Evolutionary conservation across 1,284 basidiomycete species (phyloP).

Genomic region (Cutaneotrichosporon dermatis): DNA sequence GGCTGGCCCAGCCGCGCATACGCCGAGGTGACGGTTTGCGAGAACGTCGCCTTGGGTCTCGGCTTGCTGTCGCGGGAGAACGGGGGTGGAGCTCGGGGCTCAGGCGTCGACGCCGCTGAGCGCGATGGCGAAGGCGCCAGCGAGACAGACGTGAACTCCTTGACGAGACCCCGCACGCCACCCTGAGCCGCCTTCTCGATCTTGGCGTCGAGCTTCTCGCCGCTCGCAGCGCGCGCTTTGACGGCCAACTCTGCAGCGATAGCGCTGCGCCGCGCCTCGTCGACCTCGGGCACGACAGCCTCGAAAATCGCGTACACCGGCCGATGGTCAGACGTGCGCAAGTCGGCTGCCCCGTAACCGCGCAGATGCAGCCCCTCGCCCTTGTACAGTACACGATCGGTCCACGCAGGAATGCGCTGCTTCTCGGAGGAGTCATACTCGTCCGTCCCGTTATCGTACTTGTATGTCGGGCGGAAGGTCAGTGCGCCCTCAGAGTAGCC

Average conservation of each 20-base stretch:
- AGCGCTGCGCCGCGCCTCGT: slow-evolving; percentile 64
- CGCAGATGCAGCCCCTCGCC: slow-evolving; percentile 52
- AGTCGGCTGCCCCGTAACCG: slow-evolving; percentile 61
- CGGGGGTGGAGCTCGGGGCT: slow-evolving; percentile 7
- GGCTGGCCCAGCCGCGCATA: slow-evolving; percentile 14
- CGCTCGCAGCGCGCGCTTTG: slow-evolving; percentile 8
- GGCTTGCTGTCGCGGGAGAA: slow-evolving; percentile 16
- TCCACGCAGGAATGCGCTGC: slow-evolving; percentile 94
- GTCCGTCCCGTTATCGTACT: slow-evolving; percentile 59
- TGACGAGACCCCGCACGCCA: slow-evolving; percentile 23
- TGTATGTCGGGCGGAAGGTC: slow-evolving; percentile 59
- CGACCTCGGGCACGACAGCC: slow-evolving; percentile 71
- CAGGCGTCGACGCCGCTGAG: slow-evolving; percentile 4
- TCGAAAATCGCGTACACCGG: slow-evolving; percentile 86
- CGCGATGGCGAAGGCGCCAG: slow-evolving; percentile 5
- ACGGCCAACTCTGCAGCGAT: slow-evolving; percentile 6
- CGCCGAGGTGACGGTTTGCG: slow-evolving; percentile 7
- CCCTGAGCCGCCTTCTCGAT: slow-evolving; percentile 17
- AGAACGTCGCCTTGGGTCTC: neutral
- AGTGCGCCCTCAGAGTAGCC: slow-evolving; percentile 87
- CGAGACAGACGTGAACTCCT: slow-evolving; percentile 18
- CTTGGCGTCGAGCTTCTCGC: slow-evolving; percentile 14
- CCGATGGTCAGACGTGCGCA: slow-evolving; percentile 87
- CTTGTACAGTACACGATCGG: slow-evolving; percentile 87
- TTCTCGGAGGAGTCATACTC: slow-evolving; percentile 95